phyloP scores from a whole-genome alignment of 2,329 filamentous ascomycete species.

The Verticillium alfalfae region DNA sequence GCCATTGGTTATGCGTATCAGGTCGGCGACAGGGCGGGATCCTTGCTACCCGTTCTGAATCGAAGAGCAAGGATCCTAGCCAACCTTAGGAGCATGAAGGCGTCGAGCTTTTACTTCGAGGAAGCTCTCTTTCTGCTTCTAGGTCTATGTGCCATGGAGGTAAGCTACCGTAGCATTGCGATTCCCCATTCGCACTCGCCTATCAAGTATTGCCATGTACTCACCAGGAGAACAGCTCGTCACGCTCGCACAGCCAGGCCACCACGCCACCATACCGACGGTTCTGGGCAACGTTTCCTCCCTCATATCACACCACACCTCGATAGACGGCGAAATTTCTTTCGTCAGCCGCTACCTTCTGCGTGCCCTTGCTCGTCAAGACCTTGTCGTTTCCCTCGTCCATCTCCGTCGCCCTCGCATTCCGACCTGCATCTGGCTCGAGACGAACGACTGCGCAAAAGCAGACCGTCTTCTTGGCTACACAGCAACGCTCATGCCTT shows the following conservation, averaged over 20 bases:
- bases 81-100: constrained; percentile 15
- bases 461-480: constrained; percentile 24
- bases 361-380: constrained; percentile 21
- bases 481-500: constrained; percentile 20
- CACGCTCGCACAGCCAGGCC: constrained; percentile 7
- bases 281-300: constrained; percentile 16
- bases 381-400: constrained; percentile 21
- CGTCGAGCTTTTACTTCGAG: constrained; percentile 16
- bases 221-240: constrained; percentile 7
- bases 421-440: constrained; percentile 18
- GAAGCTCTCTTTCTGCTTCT: constrained; percentile 19
- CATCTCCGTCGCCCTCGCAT: constrained; percentile 15
- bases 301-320: constrained; percentile 17
- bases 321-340: constrained; percentile 14
- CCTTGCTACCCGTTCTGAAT: constrained; percentile 16
- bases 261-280: constrained; percentile 15
- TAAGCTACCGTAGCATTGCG: constrained; percentile 5
- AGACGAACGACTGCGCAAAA: constrained; percentile 11
- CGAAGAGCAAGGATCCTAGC: constrained; percentile 20
- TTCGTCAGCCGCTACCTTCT: constrained; percentile 23
- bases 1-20: constrained; percentile 22
- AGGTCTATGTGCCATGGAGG: constrained; percentile 21
- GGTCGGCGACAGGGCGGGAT: constrained; percentile 6
- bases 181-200: neutral
- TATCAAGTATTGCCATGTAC: neutral